Evolutionary conservation across 1,284 basidiomycete genomes (phyloP), one percentile per base, ranked within the genome.

Genomic region (Sporisorium sorghi): DNA sequence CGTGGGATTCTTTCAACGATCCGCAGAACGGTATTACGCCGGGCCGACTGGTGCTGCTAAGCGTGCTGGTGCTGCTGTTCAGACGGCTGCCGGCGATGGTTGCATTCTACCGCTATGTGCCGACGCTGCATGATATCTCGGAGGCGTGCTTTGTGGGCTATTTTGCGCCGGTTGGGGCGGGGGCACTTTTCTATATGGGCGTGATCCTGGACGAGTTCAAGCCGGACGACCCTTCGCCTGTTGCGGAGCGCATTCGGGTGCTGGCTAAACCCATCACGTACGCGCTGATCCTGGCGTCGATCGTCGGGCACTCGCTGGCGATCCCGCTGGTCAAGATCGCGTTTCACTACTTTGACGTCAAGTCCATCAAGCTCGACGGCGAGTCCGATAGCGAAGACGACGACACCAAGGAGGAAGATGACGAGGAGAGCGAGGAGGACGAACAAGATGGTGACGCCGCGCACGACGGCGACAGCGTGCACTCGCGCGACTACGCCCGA

Each of bases 161-260:
- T 72, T 85, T 85, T 71, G 85, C 85, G 1, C 85, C 85, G 0
- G 85, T 85, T 62, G 86, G 86, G 14, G 86, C 87, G 5, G 85
- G 85, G 19, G 76, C 79, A 12, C 56, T 77, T 21, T 80, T 76
- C 60, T 81, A 80, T 42, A 60, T 73, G 10, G 67, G 66, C 19
- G 58, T 73, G 19, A 74, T 75, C 30, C 46, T 80, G 23, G 54
- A 78, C 51, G 73, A 76, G 52, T 76, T 78, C 63, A 63, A 69
- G 56, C 53, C 58, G 2, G 56, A 73, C 6, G 73, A 73, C 28
- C 49, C 64, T 5, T 68, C 65, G 11, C 58, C 56, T 2, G 55
- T 49, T 8, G 57, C 63, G 5, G 42, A 52, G 39, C 57, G 72
- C 33, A 77, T 75, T 15, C 71, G 71, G 12, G 58, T 73, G 30